phyloP scores from a whole-genome alignment of 2,329 filamentous ascomycete genomes.

The Aschersonia sp. region DNA sequence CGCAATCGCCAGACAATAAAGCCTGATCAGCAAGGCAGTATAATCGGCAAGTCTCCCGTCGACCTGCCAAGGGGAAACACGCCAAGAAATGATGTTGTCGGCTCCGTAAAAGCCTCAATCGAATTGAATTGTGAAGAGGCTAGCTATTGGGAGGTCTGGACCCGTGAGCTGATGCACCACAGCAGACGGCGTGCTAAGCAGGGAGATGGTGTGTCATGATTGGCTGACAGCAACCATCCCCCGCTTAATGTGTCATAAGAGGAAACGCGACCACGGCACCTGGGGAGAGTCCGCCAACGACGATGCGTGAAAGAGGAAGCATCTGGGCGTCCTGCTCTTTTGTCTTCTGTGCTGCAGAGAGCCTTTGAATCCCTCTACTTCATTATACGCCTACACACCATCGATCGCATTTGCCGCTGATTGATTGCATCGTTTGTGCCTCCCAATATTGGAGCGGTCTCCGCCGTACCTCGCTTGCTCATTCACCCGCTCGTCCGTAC shows the following conservation, averaged over 20 bases:
- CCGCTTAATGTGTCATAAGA: slow-evolving; percentile 25
- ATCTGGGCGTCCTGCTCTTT: background rate
- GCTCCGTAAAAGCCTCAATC: background rate
- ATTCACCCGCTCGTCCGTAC: background rate
- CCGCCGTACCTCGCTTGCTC: background rate
- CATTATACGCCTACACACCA: background rate
- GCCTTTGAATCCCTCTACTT: too few relatives aligned
- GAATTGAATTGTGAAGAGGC: background rate
- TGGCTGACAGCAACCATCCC: slow-evolving; percentile 11
- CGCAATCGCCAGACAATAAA: background rate
- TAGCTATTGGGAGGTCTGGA: background rate
- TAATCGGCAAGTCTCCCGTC: background rate
- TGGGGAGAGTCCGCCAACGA: slow-evolving; percentile 6
- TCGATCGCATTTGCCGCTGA: background rate
- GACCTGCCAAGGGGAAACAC: background rate
- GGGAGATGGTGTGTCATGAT: slow-evolving; percentile 12
- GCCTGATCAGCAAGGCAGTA: background rate
- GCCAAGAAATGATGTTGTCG: background rate
- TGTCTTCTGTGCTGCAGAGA: background rate
- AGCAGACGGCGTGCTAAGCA: slow-evolving; percentile 5
- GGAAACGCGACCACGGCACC: slow-evolving; percentile 12
- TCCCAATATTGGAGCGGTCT: background rate
- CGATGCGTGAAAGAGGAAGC: slow-evolving; percentile 1
- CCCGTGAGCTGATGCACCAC: slow-evolving; percentile 8
- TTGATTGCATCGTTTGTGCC: background rate